Base-by-base conservation (phyloP, 2,329 filamentous ascomycete species). In the Pseudogymnoascus sp. region DNA sequence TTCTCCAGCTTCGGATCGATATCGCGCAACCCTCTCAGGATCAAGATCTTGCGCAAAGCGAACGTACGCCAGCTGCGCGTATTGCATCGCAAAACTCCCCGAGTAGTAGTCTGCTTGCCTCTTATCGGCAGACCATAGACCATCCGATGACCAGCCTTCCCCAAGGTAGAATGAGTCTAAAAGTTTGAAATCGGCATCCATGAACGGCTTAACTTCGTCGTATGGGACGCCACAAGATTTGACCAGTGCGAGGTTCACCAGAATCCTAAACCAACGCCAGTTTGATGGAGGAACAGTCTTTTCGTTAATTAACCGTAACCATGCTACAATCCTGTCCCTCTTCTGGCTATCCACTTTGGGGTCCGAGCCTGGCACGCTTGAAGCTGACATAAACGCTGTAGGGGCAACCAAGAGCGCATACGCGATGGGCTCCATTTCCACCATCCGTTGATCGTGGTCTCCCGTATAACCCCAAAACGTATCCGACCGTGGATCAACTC, bases 11-110 rank as follows among this genome's bases (percentile, higher is more conserved):
- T 72, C 70, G 27, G 73, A 63, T 29, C 69, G 70, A 65, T 77
- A 81, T 7, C 62, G 64, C 9, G 70, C 69, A 3, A 72, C 73
- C 18, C 79, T 69, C 31, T 69, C 64, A 0, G 72, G 69, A 58
- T 81, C 79, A 2, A 78, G 42, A 13, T 79, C 75, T 0, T 65
- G 63, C 0, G 77, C 78, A 63, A 78, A 77, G 6, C 74, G 76
- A 0, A 74, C 71, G 63, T 79, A 82, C 0, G 81, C 68, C 2
- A 82, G 67, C 62, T 82, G 79, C 1, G 74, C 76, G 35, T 81
- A 82, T 61, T 82, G 80, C 7, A 82, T 79, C 0, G 80, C 80
- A 61, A 82, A 82, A 52, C 80, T 82, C 0, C 79, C 79, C 0
- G 79, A 81, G 61, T 82, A 82, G 66, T 82, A 81, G 60, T 82